phyloP scores from a whole-genome alignment of 305 asterid genomes.

The Fraxinus platypoda region DNA sequence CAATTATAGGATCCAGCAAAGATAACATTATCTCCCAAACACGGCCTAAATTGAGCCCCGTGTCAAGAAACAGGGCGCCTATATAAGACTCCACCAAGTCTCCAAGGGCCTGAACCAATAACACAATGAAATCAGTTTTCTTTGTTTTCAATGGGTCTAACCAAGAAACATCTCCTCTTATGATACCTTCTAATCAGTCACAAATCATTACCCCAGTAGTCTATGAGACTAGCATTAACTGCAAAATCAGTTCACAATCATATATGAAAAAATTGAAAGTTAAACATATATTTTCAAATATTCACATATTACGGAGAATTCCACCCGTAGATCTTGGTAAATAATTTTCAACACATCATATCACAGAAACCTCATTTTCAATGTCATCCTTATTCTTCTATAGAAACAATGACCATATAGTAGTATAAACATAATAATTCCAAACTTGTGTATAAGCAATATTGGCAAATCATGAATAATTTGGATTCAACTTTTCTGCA shows the following conservation, averaged over 20 bases:
- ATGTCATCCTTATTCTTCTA: neutral
- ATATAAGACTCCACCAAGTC: constrained; percentile 91
- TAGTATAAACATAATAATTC: neutral
- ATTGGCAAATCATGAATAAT: neutral
- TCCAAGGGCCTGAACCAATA: constrained; percentile 77
- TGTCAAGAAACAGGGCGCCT: constrained; percentile 84
- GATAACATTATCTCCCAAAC: constrained; percentile 69
- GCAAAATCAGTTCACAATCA: neutral
- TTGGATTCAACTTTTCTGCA: neutral
- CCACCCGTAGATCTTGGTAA: neutral
- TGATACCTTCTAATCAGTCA: constrained; percentile 6
- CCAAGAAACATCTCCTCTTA: neutral
- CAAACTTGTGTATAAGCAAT: neutral
- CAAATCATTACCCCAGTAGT: constrained; percentile 7
- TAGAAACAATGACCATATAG: neutral
- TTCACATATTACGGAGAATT: neutral
- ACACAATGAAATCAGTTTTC: constrained; percentile 28
- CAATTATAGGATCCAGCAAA: constrained; percentile 67
- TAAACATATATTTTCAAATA: neutral
- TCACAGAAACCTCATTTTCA: neutral
- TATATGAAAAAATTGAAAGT: neutral
- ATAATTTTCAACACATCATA: neutral
- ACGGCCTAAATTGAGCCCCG: constrained; percentile 65
- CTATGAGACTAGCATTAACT: neutral
- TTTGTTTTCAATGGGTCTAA: constrained; percentile 24